A percentile compares a stretch with the other conserved stretches of the same genome.
phyloP scores from a whole-genome alignment of 2,329 filamentous ascomycete species.

The Zelopaecilomyces penicillatus region DNA sequence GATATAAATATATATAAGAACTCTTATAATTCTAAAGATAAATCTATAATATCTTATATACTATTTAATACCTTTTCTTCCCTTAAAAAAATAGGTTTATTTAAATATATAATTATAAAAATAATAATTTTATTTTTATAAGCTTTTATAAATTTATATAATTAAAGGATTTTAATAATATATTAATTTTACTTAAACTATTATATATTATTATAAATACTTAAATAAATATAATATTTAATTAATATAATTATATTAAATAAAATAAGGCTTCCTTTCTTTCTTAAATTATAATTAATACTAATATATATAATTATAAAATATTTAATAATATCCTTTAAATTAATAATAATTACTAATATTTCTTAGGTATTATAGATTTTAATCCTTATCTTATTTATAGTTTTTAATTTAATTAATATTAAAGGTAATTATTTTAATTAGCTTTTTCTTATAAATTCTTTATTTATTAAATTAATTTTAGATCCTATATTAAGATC shows the following conservation, averaged over 20 bases:
- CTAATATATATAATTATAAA: no score
- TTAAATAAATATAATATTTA: background rate
- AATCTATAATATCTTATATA: background rate
- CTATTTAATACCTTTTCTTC: no score
- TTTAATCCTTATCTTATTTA: no score
- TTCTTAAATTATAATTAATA: no score
- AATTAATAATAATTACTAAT: no score
- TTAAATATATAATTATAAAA: background rate
- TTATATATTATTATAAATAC: background rate
- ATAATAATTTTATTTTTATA: background rate
- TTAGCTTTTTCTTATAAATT: no score
- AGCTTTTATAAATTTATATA: background rate
- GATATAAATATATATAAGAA: background rate
- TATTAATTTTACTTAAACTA: background rate
- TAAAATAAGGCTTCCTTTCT: background rate
- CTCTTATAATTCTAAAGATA: background rate
- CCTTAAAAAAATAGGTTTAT: background rate
- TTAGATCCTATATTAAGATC: no score
- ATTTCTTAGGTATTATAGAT: no score
- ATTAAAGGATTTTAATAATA: background rate
- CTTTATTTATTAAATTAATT: no score
- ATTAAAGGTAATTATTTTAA: no score
- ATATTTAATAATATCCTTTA: no score
- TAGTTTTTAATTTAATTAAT: no score
- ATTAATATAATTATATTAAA: background rate